Base-by-base conservation (phyloP, 208 protist species). In the Tritrichomonas musculus region DNA sequence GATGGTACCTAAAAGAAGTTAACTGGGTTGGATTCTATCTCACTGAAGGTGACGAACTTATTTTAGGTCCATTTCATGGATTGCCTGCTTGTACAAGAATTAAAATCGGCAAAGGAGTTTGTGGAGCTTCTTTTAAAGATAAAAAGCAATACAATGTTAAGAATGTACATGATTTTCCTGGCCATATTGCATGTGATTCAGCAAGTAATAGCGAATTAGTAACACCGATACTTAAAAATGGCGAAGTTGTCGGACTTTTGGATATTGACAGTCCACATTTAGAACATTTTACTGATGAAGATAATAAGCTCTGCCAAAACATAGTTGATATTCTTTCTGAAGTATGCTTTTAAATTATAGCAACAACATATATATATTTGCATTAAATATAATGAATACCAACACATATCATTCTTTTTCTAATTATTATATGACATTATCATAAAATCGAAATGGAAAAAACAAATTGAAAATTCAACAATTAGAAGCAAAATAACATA, bases 21-120 rank as follows among this genome's bases (percentile, higher is more conserved):
- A 82, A 82, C 73, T 82, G 73, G 73, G 33, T 30, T 41, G 73
- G 73, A 82, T 82, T 82, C 49, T 82, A 82, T 30, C 20, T 82
- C 0, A 82, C 33, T 47, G 33, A 30, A 25, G 41, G 41, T 1
- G 41, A 82, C 49, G 22, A 47, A 47, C 49, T 82, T 50, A 39
- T 82, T 50, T 39, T 82, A 47, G 33, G 39, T n/a, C 73, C 73
- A 82, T 82, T 82, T 39, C 73, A 82, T 4, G 73, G 73, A 25
- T 30, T 47, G 8, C 33, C 73, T 25, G 73, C 73, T 0, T 82
- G 73, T 41, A 82, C 73, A 44, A 82, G 73, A 27, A 82, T 82
- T 30, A 30, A 30, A 82, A 50, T 82, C 11, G 73, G 73, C 20
- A 82, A 82, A 50, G 73, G 73, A 20, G 73, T 82, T 82, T 82